phyloP scores from a whole-genome alignment of 805 yeast species.

The Starmera caribaea region DNA sequence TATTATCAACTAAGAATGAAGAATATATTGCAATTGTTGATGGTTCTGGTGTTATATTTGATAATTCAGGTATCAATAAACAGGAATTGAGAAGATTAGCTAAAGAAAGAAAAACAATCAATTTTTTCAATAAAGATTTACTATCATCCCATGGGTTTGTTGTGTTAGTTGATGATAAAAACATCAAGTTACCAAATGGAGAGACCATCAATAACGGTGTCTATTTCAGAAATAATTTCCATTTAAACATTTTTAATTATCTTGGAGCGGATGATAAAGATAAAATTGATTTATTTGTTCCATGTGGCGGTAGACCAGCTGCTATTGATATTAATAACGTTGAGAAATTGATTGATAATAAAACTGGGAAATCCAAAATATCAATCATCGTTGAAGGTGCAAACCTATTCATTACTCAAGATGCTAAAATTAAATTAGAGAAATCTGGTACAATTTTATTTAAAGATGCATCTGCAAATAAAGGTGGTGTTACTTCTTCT shows the following conservation, averaged over 20 bases:
- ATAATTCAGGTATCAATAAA: slow-evolving; percentile 82
- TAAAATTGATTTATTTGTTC: slow-evolving; percentile 78
- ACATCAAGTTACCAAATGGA: slow-evolving; percentile 72
- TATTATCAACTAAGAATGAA: slow-evolving; percentile 69
- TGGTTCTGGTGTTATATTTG: slow-evolving; percentile 92
- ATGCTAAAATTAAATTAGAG: slow-evolving; percentile 82
- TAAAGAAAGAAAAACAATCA: slow-evolving; percentile 62
- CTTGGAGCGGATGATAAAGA: slow-evolving; percentile 31
- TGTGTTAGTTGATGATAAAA: slow-evolving; percentile 78
- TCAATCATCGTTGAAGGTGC: slow-evolving; percentile 97
- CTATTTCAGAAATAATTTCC: slow-evolving; percentile 85
- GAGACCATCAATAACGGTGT: slow-evolving; percentile 71
- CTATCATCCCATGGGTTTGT: slow-evolving; percentile 71
- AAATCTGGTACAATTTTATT: slow-evolving; percentile 78
- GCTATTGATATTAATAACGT: slow-evolving; percentile 87
- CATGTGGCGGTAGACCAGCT: slow-evolving; percentile 98
- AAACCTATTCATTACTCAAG: slow-evolving; percentile 87
- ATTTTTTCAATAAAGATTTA: slow-evolving; percentile 54
- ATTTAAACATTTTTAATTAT: slow-evolving; percentile 56
- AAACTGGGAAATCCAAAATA: slow-evolving; percentile 66
- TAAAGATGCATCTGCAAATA: slow-evolving; percentile 95
- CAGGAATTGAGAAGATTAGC: slow-evolving; percentile 74
- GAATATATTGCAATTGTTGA: slow-evolving; percentile 83
- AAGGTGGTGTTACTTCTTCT: slow-evolving; percentile 98
- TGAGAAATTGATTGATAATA: slow-evolving; percentile 54